Evolutionary conservation across 2,329 filamentous ascomycete genomes (phyloP).

Genomic region (Nemania sp.): DNA sequence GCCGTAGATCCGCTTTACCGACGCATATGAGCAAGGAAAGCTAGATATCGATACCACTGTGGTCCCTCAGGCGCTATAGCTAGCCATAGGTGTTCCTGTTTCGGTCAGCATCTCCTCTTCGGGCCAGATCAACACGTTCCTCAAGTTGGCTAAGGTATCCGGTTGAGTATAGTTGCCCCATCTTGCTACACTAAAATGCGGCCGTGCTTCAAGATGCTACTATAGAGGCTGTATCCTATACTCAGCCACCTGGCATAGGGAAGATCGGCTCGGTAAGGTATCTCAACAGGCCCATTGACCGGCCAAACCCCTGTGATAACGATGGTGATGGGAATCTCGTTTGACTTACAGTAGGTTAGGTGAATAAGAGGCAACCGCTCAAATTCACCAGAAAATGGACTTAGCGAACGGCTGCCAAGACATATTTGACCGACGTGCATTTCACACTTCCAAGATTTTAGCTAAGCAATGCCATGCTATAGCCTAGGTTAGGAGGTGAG

Average conservation of each 20-base stretch:
- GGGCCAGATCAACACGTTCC: slow-evolving; percentile 34
- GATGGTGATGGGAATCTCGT: slow-evolving; percentile 15
- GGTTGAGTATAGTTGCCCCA: slow-evolving; percentile 33
- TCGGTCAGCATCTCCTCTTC: slow-evolving; percentile 37
- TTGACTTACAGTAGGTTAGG: slow-evolving; percentile 9
- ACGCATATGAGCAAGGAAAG: slow-evolving; percentile 33
- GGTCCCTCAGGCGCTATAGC: slow-evolving; percentile 22
- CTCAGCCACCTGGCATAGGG: background rate
- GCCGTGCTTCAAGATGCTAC: slow-evolving; percentile 23
- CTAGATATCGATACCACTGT: slow-evolving; percentile 21
- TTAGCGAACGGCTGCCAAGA: slow-evolving; percentile 31
- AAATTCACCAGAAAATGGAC: background rate
- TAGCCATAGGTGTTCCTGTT: slow-evolving; percentile 30
- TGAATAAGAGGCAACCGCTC: slow-evolving; percentile 8
- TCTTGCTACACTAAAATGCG: slow-evolving; percentile 20
- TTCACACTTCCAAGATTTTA: slow-evolving; percentile 35
- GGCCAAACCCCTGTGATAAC: slow-evolving; percentile 2
- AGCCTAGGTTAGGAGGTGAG: slow-evolving; percentile 1
- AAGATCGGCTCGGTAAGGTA: slow-evolving; percentile 9
- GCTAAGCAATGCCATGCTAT: slow-evolving; percentile 35
- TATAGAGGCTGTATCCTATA: background rate
- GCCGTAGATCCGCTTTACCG: slow-evolving; percentile 39
- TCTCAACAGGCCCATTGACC: background rate
- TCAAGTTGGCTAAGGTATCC: slow-evolving; percentile 35
- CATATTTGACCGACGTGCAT: slow-evolving; percentile 22